Base-by-base conservation (phyloP, 495 filamentous ascomycete species). In the Lepidopterella palustris region DNA sequence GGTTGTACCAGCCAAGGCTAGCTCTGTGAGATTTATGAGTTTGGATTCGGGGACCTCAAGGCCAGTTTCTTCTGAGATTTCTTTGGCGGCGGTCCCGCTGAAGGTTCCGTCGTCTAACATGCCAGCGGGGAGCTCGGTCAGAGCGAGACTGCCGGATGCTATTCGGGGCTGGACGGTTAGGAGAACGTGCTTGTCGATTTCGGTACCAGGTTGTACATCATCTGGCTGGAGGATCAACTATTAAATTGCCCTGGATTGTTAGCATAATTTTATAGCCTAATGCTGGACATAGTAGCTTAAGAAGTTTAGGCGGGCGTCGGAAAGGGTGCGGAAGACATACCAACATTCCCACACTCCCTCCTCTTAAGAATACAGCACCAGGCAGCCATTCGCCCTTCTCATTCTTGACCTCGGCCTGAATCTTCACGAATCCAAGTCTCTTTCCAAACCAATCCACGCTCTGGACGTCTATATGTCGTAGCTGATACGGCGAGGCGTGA, bases 61-160 rank as follows among this genome's bases (percentile, higher is more conserved):
- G 45, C 66, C 80, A 31, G 64, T 82, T 73, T 96, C 91, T 72
- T 96, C 89, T 23, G 83, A 62, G 51, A 96, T 92, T 73, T 96
- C 91, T 56, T 81, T 83, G 15, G 90, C 90, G 0, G 90, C 91
- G 1, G 79, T 80, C 2, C 91, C 90, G 5, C 80, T 77, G 72
- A 96, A 95, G 3, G 79, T 82, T 23, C 87, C 87, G 59, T 88
- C 84, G 65, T 95, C 90, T 6, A 96, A 81, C 90, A 96, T 95
- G 5, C 91, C 91, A 0, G 91, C 91, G 0, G 91, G 91, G 20
- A 96, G 76, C 69, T 96, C 91, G 11, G 85, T 75, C 63, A 95
- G 85, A 8, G 79, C 78, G 8, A 96, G 74, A 5, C 84, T 86
- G 0, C 87, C 90, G 9, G 87, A 88, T 0, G 92, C 82, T 20